phyloP scores from a whole-genome alignment of 768 basidiomycete species.

The Cystofilobasidium macerans region DNA sequence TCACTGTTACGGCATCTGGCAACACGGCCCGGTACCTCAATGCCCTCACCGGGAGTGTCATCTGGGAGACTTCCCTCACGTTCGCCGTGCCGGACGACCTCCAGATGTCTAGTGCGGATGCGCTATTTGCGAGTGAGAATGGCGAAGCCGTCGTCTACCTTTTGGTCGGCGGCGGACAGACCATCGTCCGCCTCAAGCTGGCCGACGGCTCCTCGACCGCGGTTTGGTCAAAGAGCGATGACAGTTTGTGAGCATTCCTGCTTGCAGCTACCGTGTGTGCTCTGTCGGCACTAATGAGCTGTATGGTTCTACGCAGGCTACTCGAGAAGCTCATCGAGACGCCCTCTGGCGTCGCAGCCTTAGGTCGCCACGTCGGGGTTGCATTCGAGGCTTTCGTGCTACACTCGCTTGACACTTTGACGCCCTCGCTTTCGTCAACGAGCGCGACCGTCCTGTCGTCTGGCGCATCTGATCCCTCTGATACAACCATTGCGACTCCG shows the following conservation, averaged over 20 bases:
- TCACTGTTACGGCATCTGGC: constrained; percentile 54
- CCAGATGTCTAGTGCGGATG: constrained; percentile 49
- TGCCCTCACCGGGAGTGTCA: constrained; percentile 50
- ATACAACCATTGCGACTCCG: neutral
- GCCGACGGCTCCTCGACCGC: constrained; percentile 39
- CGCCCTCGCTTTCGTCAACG: constrained; percentile 38
- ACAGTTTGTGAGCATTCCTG: neutral
- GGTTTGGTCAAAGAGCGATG: constrained; percentile 48
- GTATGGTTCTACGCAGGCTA: too few species aligned
- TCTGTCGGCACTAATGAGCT: too few species aligned
- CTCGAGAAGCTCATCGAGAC: constrained; percentile 41
- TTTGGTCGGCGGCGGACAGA: constrained; percentile 29
- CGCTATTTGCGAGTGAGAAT: constrained; percentile 47
- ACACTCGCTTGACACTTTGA: too few species aligned
- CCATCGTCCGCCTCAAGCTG: neutral
- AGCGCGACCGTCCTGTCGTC: neutral
- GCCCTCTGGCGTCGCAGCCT: constrained; percentile 45
- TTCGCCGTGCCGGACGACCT: constrained; percentile 39
- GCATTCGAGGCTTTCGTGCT: too few species aligned
- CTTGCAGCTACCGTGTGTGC: too few species aligned
- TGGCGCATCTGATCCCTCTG: too few species aligned
- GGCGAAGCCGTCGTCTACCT: constrained; percentile 28
- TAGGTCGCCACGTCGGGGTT: neutral
- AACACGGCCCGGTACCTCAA: constrained; percentile 61
- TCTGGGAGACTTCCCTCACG: constrained; percentile 57